Conservation (phyloP, 805 yeast species). For the Saccharomycopsis selenospora region DNA sequence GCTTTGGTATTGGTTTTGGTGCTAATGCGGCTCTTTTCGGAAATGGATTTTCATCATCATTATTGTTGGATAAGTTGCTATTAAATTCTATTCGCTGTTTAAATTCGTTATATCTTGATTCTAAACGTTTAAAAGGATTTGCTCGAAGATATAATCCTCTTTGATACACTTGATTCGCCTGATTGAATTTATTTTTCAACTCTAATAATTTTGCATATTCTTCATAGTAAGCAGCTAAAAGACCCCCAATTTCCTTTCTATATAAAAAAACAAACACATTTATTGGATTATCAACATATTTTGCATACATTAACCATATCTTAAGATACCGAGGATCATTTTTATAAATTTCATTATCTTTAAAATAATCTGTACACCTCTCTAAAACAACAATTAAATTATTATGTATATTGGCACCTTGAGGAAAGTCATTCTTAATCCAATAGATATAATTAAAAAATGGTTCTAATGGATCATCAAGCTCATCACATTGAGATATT, state of each 20-base stretch:
- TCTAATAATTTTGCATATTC: slow-evolving; percentile 66
- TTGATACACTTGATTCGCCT: slow-evolving; percentile 54
- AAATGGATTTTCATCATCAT: slow-evolving; percentile 20
- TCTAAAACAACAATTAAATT: slow-evolving; percentile 62
- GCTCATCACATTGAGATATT: slow-evolving; percentile 46
- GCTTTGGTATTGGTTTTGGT: slow-evolving; percentile 2
- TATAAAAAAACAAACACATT: slow-evolving; percentile 67
- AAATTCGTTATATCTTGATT: slow-evolving; percentile 39
- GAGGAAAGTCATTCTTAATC: slow-evolving; percentile 60
- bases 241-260: slow-evolving; percentile 61
- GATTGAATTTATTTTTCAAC: slow-evolving; percentile 35
- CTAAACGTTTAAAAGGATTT: slow-evolving; percentile 50
- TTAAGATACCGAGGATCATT: slow-evolving; percentile 76
- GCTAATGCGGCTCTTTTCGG: slow-evolving; percentile 17
- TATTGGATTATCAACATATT: slow-evolving; percentile 58
- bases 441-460: slow-evolving; percentile 71
- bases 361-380: slow-evolving; percentile 60
- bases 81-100: slow-evolving; percentile 30
- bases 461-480: slow-evolving; percentile 79
- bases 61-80: slow-evolving; percentile 16
- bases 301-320: slow-evolving; percentile 76
- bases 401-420: slow-evolving; percentile 49
- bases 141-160: slow-evolving; percentile 56
- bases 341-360: slow-evolving; percentile 58
- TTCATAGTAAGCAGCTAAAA: slow-evolving; percentile 68